Evolutionary conservation across 768 basidiomycete genomes (phyloP).

Genomic region (Leccinum subgranulosum): DNA sequence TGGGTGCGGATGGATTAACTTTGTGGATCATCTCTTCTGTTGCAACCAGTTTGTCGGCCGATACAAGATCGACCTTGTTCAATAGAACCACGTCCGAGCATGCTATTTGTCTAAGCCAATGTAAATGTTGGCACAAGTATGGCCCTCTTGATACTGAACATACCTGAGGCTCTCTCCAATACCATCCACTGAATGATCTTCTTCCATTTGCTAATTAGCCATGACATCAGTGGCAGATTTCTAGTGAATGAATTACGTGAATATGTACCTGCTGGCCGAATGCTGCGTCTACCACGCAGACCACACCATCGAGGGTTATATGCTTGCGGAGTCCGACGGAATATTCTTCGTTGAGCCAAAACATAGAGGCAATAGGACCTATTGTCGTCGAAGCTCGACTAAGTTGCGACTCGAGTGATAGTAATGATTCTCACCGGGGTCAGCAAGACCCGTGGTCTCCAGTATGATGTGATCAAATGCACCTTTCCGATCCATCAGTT

Average conservation of each 20-base stretch:
- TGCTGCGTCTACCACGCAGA: conserved; percentile 88
- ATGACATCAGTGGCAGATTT: conserved; percentile 2
- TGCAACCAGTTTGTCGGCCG: conserved; percentile 38
- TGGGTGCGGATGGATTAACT: conserved; percentile 77
- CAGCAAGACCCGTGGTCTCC: conserved; percentile 94
- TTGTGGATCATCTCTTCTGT: conserved; percentile 63
- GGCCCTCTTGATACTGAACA: neutral
- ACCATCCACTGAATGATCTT: conserved; percentile 62
- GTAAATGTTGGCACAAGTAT: neutral
- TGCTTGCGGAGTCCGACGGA: conserved; percentile 63
- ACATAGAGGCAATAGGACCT: conserved; percentile 86
- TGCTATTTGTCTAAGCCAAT: conserved; percentile 77
- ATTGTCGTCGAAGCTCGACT: conserved; percentile 1
- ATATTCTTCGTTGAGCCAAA: conserved; percentile 86
- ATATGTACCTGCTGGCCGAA: conserved; percentile 60
- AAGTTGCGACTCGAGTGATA: neutral
- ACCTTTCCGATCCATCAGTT: conserved; percentile 81
- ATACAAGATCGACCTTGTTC: conserved; percentile 85
- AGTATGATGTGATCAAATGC: conserved; percentile 93
- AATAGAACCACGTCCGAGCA: conserved; percentile 88
- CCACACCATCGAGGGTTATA: conserved; percentile 81
- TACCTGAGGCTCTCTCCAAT: conserved; percentile 82
- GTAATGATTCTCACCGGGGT: conserved; percentile 62
- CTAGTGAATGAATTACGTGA: conserved; percentile 38
- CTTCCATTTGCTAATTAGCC: conserved; percentile 73